These are phyloP conservation scores for Phanerochaete sordida DNA, from an alignment of 768 basidiomycete species.

Conservation along the genomic window DNA sequence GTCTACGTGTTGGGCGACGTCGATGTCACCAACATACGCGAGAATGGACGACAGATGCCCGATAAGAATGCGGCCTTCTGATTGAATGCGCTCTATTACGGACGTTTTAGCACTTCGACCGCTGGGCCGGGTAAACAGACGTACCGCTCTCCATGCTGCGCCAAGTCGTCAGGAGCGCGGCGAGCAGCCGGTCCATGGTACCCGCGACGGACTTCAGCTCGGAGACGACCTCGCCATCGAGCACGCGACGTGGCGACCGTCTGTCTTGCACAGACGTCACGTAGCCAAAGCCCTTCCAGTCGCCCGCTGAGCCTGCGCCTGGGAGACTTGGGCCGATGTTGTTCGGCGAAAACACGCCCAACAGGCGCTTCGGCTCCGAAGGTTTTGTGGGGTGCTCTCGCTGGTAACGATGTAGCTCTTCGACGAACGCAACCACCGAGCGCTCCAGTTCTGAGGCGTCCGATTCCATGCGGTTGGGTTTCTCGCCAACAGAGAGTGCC, in stretches of 20 bases:
- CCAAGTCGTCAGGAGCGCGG: background rate
- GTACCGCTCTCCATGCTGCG: conserved; percentile 6
- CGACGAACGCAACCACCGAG: conserved; percentile 63
- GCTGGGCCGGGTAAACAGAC: background rate
- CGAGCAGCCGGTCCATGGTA: conserved; percentile 31
- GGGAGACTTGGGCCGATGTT: conserved; percentile 76
- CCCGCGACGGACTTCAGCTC: conserved; percentile 48
- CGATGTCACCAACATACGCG: conserved; percentile 59
- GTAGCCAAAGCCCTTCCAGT: conserved; percentile 88
- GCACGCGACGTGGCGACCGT: conserved; percentile 40
- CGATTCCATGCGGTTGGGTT: conserved; percentile 54
- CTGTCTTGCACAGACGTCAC: conserved; percentile 51
- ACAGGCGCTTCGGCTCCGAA: conserved; percentile 15
- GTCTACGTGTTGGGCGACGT: conserved; percentile 79
- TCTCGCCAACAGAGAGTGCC: conserved; percentile 57
- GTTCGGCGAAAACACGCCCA: conserved; percentile 55
- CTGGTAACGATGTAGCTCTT: conserved; percentile 63
- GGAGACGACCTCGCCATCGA: conserved; percentile 49
- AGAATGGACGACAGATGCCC: conserved; percentile 58
- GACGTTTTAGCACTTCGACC: conserved; percentile 14
- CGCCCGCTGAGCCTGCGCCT: conserved; percentile 71
- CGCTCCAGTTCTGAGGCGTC: conserved; percentile 76
- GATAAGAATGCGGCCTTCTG: conserved; percentile 47
- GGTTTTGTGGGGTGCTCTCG: conserved; percentile 9
- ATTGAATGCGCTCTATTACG: conserved; percentile 24